A percentile compares a stretch with the other conserved stretches of the same genome.
These are phyloP conservation scores for Acrasis kona DNA, from an alignment of 78 protist genomes.

Conservation along the genomic window DNA sequence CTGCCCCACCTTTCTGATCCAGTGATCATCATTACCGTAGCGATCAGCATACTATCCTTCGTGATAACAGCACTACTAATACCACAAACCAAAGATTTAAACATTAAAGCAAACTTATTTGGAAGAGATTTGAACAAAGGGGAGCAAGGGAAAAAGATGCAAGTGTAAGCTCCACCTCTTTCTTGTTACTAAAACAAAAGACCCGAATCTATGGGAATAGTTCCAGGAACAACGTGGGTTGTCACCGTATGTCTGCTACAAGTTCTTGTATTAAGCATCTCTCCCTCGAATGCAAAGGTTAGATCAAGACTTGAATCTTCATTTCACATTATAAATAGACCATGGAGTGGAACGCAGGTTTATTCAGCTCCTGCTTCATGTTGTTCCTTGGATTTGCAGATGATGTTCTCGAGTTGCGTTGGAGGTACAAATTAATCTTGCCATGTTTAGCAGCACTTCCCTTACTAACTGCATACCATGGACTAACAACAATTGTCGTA, in stretches of 20 bases:
- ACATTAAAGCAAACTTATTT: background rate
- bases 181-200: background rate
- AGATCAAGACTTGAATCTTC: too few relatives aligned
- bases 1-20: too few relatives aligned
- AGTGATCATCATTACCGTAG: too few relatives aligned
- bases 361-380: conserved; percentile 71
- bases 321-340: background rate
- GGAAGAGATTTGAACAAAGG: background rate
- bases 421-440: conserved; percentile 78
- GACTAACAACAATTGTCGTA: conserved; percentile 57
- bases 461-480: conserved; percentile 67
- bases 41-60: too few relatives aligned
- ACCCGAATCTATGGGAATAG: background rate
- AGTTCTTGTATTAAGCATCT: background rate
- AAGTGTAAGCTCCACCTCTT: background rate
- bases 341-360: conserved; percentile 67
- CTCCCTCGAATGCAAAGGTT: background rate
- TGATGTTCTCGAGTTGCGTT: conserved; percentile 88
- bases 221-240: background rate
- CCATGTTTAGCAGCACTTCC: conserved; percentile 92
- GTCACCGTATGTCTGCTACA: background rate
- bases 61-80: background rate
- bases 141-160: background rate
- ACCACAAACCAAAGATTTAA: background rate
- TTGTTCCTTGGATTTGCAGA: conserved; percentile 95